Conservation (phyloP, 805 yeast species). For the Kazachstania martiniae region DNA sequence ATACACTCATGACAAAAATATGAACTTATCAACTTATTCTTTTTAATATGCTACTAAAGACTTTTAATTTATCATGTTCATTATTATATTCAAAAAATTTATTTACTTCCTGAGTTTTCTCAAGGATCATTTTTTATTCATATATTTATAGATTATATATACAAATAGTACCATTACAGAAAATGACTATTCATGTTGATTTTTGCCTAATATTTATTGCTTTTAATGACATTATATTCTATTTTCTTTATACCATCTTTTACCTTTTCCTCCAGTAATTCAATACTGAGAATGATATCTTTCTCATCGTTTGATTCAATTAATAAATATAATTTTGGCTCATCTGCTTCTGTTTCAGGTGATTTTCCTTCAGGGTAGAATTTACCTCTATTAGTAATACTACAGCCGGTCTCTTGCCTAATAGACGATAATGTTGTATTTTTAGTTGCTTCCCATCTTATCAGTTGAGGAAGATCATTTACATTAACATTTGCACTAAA, state of each 20-base stretch:
- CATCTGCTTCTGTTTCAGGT: conserved; percentile 44
- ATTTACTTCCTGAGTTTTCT: no score
- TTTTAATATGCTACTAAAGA: no score
- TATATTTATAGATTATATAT: not conserved
- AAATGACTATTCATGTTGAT: no score
- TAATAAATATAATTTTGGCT: conserved; percentile 64
- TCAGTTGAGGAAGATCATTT: conserved; percentile 76
- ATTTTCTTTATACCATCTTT: conserved; percentile 46
- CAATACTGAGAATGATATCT: conserved; percentile 50
- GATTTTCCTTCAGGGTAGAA: conserved; percentile 53
- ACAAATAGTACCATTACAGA: no score
- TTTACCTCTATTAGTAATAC: conserved; percentile 75
- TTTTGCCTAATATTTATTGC: conserved; percentile 36
- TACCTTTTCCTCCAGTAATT: conserved; percentile 42
- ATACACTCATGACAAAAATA: not conserved
- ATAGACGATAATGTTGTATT: conserved; percentile 52
- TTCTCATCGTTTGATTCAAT: conserved; percentile 64
- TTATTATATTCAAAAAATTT: no score
- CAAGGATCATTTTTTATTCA: no score
- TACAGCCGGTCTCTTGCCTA: conserved; percentile 59
- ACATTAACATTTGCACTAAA: conserved; percentile 64
- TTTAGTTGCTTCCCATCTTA: conserved; percentile 68
- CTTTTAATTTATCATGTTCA: no score
- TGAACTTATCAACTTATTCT: not conserved
- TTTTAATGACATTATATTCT: conserved; percentile 33